Evolutionary conservation across 1,284 basidiomycete genomes (phyloP).

Genomic region (Ganoderma sinense): DNA sequence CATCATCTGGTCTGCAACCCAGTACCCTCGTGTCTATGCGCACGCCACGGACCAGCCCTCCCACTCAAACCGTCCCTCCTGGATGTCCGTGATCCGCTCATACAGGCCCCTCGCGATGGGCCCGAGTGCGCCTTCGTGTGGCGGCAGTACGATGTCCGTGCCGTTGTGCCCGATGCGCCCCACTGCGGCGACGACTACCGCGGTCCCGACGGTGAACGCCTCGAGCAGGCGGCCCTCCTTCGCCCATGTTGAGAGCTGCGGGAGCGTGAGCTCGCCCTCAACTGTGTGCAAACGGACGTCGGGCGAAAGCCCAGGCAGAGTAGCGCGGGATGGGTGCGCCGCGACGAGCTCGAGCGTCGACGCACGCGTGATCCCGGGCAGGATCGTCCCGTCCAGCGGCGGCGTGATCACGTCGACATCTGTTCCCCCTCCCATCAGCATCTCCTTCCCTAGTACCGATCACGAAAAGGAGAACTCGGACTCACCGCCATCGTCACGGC

Average conservation of each 20-base stretch:
- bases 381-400: constrained; percentile 77
- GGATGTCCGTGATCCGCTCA: constrained; percentile 66
- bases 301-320: constrained; percentile 46
- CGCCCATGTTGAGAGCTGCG: constrained; percentile 62
- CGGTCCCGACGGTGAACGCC: constrained; percentile 79
- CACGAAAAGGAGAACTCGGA: constrained; percentile 29
- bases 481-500: constrained; percentile 52
- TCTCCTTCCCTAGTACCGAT: neutral
- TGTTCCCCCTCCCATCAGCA: constrained; percentile 30
- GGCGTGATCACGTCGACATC: constrained; percentile 77
- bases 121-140: constrained; percentile 56
- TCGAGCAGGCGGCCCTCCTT: constrained; percentile 66
- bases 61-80: constrained; percentile 66
- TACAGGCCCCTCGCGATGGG: constrained; percentile 65
- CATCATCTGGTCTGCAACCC: constrained; percentile 25
- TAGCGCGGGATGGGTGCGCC: constrained; percentile 60
- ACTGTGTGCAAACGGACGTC: constrained; percentile 53
- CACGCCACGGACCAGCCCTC: constrained; percentile 61
- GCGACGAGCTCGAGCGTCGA: constrained; percentile 71
- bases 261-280: constrained; percentile 49
- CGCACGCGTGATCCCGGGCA: constrained; percentile 79
- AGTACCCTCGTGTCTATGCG: constrained; percentile 17
- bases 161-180: constrained; percentile 62
- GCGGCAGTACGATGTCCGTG: constrained; percentile 58
- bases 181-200: constrained; percentile 67